Conservation (phyloP, 2,329 filamentous ascomycete species). For the Exophiala spinifera region DNA sequence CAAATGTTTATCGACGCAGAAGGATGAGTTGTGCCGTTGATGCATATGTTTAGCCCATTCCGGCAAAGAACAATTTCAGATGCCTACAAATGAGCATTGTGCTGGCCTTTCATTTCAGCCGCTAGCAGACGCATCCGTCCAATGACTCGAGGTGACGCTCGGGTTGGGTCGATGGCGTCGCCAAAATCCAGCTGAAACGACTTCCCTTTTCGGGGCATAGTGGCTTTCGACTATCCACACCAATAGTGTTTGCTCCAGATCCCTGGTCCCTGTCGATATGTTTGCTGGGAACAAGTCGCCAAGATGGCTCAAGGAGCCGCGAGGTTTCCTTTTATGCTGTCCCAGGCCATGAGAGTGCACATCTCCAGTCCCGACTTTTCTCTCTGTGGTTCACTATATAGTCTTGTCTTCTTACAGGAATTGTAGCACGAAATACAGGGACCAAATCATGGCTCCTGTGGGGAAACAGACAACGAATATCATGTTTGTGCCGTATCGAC, state of each 20-base stretch:
- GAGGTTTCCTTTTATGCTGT: background rate
- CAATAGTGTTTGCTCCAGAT: background rate
- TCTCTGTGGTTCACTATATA: background rate
- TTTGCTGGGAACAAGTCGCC: background rate
- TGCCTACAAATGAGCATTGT: background rate
- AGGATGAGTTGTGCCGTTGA: background rate
- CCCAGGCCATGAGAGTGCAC: background rate
- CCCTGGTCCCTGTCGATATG: background rate
- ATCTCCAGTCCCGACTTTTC: background rate
- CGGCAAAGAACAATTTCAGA: background rate
- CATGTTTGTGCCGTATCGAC: background rate
- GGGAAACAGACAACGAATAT: background rate
- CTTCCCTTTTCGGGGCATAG: background rate
- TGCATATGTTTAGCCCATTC: background rate
- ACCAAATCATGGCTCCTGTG: background rate
- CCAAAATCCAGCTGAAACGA: conserved; percentile 1
- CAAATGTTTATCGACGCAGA: background rate
- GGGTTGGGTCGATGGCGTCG: background rate
- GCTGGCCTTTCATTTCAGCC: background rate
- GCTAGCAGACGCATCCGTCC: background rate
- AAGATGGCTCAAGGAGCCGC: background rate
- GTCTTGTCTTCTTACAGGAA: background rate
- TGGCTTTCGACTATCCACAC: background rate
- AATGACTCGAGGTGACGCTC: background rate
- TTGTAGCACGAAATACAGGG: background rate